Percentiles rank a stretch among this genome's conserved stretches.
These are phyloP conservation scores for Vigna radiata DNA, from an alignment of 306 rosid species.

Conservation along the genomic window DNA sequence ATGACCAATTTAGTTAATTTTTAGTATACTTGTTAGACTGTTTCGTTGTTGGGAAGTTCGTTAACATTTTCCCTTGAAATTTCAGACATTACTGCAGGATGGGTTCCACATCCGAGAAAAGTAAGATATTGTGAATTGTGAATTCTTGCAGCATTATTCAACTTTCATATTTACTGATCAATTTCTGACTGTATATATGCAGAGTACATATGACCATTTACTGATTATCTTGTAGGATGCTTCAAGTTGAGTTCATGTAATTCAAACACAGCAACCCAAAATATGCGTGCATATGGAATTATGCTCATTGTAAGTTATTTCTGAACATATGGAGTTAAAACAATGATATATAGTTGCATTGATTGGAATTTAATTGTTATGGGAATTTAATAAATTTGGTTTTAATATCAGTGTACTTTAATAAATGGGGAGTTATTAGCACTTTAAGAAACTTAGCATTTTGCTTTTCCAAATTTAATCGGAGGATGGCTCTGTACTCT, in stretches of 20 bases:
- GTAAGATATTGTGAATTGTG: slow-evolving; percentile 56
- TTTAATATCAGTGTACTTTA: background rate
- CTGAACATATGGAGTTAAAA: slow-evolving; percentile 33
- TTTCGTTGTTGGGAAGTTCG: slow-evolving; percentile 39
- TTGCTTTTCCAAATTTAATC: background rate
- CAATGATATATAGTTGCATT: slow-evolving; percentile 20
- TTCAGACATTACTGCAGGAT: slow-evolving; percentile 90
- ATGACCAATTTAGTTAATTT: slow-evolving; percentile 10
- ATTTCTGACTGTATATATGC: slow-evolving; percentile 18
- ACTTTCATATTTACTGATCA: slow-evolving; percentile 22
- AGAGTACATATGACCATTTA: slow-evolving; percentile 46
- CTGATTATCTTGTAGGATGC: slow-evolving; percentile 72
- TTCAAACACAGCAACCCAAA: slow-evolving; percentile 76
- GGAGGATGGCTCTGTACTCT: background rate
- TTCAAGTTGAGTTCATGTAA: slow-evolving; percentile 87
- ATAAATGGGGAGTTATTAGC: background rate
- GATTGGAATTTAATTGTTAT: slow-evolving; percentile 2
- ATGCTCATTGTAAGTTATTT: slow-evolving; percentile 81
- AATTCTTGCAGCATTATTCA: slow-evolving; percentile 7
- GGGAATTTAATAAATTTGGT: background rate
- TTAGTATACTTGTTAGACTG: slow-evolving; percentile 5
- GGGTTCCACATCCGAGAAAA: slow-evolving; percentile 84
- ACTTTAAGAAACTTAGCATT: background rate
- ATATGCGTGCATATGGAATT: slow-evolving; percentile 85
- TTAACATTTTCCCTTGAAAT: slow-evolving; percentile 37